phyloP scores from a whole-genome alignment of 495 filamentous ascomycete species.

The Jackrogersella multiformis region DNA sequence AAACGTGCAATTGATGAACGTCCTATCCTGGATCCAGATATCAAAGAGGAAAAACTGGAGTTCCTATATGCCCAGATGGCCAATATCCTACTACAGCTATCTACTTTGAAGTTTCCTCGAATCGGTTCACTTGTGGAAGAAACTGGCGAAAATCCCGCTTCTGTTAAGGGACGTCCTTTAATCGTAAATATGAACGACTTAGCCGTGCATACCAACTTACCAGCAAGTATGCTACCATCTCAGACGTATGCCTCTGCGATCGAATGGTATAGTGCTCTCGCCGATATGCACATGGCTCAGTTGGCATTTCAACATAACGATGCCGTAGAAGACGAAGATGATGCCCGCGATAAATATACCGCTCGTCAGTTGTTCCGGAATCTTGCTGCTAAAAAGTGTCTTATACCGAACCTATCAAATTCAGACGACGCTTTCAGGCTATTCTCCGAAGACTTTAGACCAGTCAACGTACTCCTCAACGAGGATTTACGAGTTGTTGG shows the following conservation, averaged over 20 bases:
- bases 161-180: constrained; percentile 3
- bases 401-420: constrained; percentile 32
- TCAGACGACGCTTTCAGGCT: constrained; percentile 28
- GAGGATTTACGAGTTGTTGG: constrained; percentile 27
- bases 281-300: neutral
- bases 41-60: constrained; percentile 1
- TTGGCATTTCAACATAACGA: neutral
- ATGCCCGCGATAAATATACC: constrained; percentile 48
- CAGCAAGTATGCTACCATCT: neutral
- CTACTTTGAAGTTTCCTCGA: neutral
- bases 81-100: constrained; percentile 1
- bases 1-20: neutral
- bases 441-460: constrained; percentile 39
- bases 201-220: neutral
- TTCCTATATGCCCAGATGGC: neutral
- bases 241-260: neutral
- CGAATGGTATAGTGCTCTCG: neutral
- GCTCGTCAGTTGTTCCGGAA: constrained; percentile 49
- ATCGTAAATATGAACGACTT: neutral
- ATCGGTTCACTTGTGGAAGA: neutral
- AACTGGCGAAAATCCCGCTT: neutral
- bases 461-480: constrained; percentile 47
- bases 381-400: constrained; percentile 44
- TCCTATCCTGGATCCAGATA: constrained; percentile 6
- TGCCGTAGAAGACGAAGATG: constrained; percentile 36